These are phyloP conservation scores for Myriangium duriaei DNA, from an alignment of 2,329 filamentous ascomycete genomes.

Conservation along the genomic window DNA sequence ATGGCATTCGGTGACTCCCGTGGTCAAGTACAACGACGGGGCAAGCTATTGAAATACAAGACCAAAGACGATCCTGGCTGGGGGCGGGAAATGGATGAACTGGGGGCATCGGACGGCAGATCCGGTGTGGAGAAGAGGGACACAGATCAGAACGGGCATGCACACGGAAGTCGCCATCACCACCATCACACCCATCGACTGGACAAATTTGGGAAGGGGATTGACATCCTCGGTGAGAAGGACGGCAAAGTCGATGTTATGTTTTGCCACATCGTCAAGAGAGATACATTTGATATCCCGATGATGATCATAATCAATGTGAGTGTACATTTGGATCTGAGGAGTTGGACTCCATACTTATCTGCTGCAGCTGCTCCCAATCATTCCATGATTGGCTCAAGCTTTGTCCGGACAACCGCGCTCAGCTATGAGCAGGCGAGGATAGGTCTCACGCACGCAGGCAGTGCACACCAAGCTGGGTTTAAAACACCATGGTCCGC, in stretches of 20 bases:
- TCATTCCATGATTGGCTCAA: slow-evolving; percentile 7
- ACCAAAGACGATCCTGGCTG: slow-evolving; percentile 47
- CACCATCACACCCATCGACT: slow-evolving; percentile 14
- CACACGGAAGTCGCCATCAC: slow-evolving; percentile 13
- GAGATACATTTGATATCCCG: slow-evolving; percentile 94
- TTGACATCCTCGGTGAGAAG: slow-evolving; percentile 63
- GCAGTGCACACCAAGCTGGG: no score
- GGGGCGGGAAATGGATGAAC: slow-evolving; percentile 13
- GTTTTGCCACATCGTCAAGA: slow-evolving; percentile 93
- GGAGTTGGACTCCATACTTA: not conserved
- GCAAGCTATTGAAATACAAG: slow-evolving; percentile 81
- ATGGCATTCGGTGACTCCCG: slow-evolving; percentile 85
- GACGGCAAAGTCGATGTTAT: slow-evolving; percentile 90
- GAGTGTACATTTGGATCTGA: slow-evolving; percentile 33
- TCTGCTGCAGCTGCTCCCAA: slow-evolving; percentile 11
- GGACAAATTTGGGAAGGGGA: slow-evolving; percentile 37
- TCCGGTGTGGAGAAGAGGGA: slow-evolving; percentile 6
- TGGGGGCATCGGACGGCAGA: not conserved
- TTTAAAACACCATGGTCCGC: no score
- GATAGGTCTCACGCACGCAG: no score
- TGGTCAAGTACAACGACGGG: slow-evolving; percentile 70
- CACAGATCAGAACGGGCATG: slow-evolving; percentile 7
- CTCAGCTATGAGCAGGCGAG: no score
- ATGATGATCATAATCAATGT: slow-evolving; percentile 99
- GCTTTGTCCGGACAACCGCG: no score